Evolutionary conservation across 345 rosid genomes (phyloP).

Genomic region (Bruguiera sexangula): DNA sequence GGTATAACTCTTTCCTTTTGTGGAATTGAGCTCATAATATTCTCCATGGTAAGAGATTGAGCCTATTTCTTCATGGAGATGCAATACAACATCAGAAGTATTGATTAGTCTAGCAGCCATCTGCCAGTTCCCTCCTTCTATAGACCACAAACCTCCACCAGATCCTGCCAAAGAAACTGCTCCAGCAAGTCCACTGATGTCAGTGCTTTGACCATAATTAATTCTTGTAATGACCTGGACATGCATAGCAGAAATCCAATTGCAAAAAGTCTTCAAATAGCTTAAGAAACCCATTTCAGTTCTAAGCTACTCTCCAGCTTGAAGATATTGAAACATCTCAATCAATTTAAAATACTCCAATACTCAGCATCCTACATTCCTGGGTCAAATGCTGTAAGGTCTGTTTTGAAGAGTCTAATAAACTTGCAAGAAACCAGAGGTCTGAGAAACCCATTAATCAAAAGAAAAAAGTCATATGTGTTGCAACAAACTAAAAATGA

Average conservation of each 20-base stretch:
- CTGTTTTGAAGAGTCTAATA: not conserved
- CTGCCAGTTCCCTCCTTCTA: conserved; percentile 95
- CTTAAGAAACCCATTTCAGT: not conserved
- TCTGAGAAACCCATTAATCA: no score
- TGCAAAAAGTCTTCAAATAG: not conserved
- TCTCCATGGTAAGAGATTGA: conserved; percentile 55
- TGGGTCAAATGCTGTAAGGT: not conserved
- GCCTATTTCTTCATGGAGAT: conserved; percentile 61
- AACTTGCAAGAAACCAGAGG: not conserved
- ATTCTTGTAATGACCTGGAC: conserved; percentile 83
- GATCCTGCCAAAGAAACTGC: conserved; percentile 97
- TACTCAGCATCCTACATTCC: no score
- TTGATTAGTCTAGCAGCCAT: conserved; percentile 80
- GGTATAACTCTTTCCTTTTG: conserved; percentile 53
- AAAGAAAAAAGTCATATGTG: no score
- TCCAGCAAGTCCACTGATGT: conserved; percentile 90
- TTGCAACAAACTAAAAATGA: no score
- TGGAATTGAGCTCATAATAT: conserved; percentile 77
- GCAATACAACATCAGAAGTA: conserved; percentile 60
- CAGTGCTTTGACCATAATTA: conserved; percentile 84
- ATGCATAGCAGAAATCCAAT: conserved; percentile 1
- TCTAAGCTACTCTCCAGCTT: not conserved
- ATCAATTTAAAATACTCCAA: no score
- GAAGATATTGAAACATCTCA: not conserved
- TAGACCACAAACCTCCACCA: conserved; percentile 80